phyloP scores from a whole-genome alignment of 495 filamentous ascomycete genomes.

The Tuber borchii region DNA sequence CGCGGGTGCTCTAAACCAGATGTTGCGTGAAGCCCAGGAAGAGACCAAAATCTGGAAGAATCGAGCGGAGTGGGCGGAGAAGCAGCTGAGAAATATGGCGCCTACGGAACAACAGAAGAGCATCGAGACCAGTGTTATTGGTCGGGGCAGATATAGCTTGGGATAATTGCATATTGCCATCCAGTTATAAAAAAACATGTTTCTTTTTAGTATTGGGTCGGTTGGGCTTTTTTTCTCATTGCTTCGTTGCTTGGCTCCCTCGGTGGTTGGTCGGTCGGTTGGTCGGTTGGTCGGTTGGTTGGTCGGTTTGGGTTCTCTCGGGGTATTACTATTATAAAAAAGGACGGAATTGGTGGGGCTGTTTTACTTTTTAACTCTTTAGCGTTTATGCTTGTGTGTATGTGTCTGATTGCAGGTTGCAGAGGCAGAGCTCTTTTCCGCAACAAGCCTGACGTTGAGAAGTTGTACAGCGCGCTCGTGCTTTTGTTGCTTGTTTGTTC shows the following conservation, averaged over 20 bases:
- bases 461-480: neutral
- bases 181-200: neutral
- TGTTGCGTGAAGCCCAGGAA: constrained; percentile 37
- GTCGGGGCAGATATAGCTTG: constrained; percentile 27
- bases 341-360: neutral
- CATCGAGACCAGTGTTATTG: constrained; percentile 30
- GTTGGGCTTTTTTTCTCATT: neutral
- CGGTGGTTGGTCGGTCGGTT: neutral
- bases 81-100: constrained; percentile 29
- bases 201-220: neutral
- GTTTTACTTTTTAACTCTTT: neutral
- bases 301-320: neutral
- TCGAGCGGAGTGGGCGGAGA: constrained; percentile 42
- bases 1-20: constrained; percentile 32
- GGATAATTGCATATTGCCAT: constrained; percentile 13
- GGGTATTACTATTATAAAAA: neutral
- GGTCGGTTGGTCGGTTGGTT: neutral
- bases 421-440: neutral
- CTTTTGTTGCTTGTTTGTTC: neutral
- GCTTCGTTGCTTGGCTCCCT: neutral
- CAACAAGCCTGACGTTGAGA: neutral
- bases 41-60: constrained; percentile 41
- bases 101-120: constrained; percentile 20
- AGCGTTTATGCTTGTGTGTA: neutral
- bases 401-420: neutral